Base-by-base conservation (phyloP, 116 monocot species). In the Iris pallida region DNA sequence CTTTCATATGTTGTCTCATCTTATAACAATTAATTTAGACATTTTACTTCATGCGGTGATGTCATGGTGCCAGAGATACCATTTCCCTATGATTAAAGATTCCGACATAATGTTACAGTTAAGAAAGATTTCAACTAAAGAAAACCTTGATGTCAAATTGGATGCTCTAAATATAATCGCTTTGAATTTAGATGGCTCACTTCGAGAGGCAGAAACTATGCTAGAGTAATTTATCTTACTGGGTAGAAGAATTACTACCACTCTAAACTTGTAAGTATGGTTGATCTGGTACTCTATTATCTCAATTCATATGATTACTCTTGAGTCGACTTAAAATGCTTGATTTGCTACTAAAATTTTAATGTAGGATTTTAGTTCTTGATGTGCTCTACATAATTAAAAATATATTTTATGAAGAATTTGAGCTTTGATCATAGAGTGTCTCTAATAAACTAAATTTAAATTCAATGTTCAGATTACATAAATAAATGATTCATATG, bases 191-290 rank as follows among this genome's bases (percentile, higher is more conserved):
- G 75, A 90, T 73, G 94, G 94, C 30, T 94, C 94, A 54, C 76
- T 90, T 44, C 59, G 83, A 15, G 90, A 94, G 77, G 94, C 90
- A 73, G 90, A 87, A 78, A 88, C 73, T 56, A 85, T 90, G 80
- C 72, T 94, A 45, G 83, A 90, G 14, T 90, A 90, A 54, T 56
- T 94, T 63, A 81, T 79, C 68, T 77, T 90, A 49, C 63, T 94
- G 51, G 85, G 90, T 14, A 87, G 77, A 74, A 81, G 57, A 69
- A 90, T 90, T 14, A 83, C 90, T 0, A 20, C 73, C 57, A 72
- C 90, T 47, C 80, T 85, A 88, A 88, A 66, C 75, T 94, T 46
- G 94, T 94, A 72, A 85, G 87, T 86, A 59, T 70, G 10, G 2
- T 62, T 54, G 8, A 4, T 54, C 53, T 51, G 30, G 40, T 59